Evolutionary conservation across 163 green algal genomes (phyloP).

Genomic region (Chlamydomonas reinhardtii): DNA sequence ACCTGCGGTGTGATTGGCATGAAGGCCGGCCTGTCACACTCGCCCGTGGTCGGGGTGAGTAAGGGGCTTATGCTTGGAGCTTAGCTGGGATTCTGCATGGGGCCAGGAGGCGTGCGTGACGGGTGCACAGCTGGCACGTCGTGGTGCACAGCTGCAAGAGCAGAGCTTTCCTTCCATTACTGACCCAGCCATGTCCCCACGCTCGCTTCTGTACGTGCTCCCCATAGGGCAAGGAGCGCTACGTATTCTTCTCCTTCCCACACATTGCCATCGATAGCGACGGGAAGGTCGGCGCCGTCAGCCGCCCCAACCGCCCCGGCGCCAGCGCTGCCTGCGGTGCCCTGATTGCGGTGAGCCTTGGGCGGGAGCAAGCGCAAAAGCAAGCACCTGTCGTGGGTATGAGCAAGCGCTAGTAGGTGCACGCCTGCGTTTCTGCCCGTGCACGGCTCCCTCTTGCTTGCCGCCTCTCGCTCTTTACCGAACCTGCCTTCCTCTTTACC

Average conservation of each 20-base stretch:
- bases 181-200: no score
- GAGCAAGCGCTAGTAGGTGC: no score
- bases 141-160: no score
- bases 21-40: slow-evolving; percentile 81
- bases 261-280: slow-evolving; percentile 90
- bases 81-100: not conserved
- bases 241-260: slow-evolving; percentile 96
- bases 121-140: no score
- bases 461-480: no score
- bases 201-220: no score
- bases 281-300: slow-evolving; percentile 57
- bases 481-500: not conserved
- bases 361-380: no score
- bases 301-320: slow-evolving; percentile 72
- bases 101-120: no score
- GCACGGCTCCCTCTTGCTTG: not conserved
- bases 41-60: slow-evolving; percentile 68
- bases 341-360: slow-evolving; percentile 61
- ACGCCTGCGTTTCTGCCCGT: not conserved
- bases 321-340: slow-evolving; percentile 82
- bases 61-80: no score
- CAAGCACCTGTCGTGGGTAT: no score
- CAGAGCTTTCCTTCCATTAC: no score
- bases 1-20: slow-evolving; percentile 87
- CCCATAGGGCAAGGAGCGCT: slow-evolving; percentile 72